Evolutionary conservation across 768 basidiomycete genomes (phyloP).

Genomic region (Leccinum disarticulatum): DNA sequence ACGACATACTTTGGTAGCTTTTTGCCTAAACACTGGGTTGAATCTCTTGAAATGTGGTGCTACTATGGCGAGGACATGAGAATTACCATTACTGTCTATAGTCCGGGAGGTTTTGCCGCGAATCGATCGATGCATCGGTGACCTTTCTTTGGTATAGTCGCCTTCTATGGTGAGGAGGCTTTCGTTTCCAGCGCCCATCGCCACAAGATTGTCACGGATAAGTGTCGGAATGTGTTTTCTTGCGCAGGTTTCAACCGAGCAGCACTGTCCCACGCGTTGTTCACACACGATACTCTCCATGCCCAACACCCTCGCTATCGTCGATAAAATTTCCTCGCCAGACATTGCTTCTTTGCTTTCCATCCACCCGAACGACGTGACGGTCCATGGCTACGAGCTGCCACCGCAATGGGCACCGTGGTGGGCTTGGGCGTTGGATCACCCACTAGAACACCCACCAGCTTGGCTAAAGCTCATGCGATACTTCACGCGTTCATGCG

Average conservation of each 20-base stretch:
- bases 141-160: constrained; percentile 33
- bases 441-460: constrained; percentile 12
- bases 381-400: constrained; percentile 16
- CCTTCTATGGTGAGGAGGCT: constrained; percentile 56
- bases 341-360: constrained; percentile 36
- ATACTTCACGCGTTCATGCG: constrained; percentile 20
- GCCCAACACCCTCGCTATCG: constrained; percentile 14
- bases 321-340: constrained; percentile 21
- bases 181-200: constrained; percentile 50
- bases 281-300: not conserved
- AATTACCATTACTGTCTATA: not conserved
- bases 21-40: constrained; percentile 50
- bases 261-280: not conserved
- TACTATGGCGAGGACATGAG: constrained; percentile 35
- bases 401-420: constrained; percentile 32
- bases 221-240: no score
- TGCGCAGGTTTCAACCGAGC: no score
- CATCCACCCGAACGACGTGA: constrained; percentile 50
- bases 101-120: constrained; percentile 3
- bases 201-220: constrained; percentile 43
- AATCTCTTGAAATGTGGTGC: constrained; percentile 48
- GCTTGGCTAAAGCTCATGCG: constrained; percentile 27
- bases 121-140: not conserved
- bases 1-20: constrained; percentile 48
- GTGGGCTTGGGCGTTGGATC: constrained; percentile 37